These are phyloP conservation scores for Clausena lansium DNA, from an alignment of 345 rosid genomes.

Conservation along the genomic window DNA sequence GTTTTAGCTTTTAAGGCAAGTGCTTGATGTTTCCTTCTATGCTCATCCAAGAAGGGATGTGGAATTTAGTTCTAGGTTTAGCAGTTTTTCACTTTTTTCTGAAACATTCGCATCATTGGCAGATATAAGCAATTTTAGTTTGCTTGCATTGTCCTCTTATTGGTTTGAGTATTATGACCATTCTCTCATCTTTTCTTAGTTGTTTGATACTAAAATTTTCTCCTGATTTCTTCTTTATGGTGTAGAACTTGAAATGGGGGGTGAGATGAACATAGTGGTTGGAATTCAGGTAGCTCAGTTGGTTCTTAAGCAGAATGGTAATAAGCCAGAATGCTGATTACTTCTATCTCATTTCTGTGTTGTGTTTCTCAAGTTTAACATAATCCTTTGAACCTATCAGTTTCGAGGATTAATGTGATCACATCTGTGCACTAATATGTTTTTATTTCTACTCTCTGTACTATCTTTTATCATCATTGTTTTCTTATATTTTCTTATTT, in stretches of 20 bases:
- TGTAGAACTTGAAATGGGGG: slow-evolving; percentile 85
- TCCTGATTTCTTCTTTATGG: background rate
- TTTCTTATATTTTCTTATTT: background rate
- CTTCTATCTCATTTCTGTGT: background rate
- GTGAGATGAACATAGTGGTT: slow-evolving; percentile 81
- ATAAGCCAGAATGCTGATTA: slow-evolving; percentile 87
- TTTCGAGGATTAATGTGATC: background rate
- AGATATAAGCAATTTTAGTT: background rate
- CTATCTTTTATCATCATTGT: background rate
- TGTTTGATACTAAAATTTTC: background rate
- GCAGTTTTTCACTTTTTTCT: background rate
- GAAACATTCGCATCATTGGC: background rate
- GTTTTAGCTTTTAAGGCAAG: background rate
- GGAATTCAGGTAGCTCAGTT: slow-evolving; percentile 92
- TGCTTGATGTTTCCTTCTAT: background rate
- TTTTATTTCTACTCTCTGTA: background rate
- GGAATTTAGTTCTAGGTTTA: background rate
- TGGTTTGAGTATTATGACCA: background rate
- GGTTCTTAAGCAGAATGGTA: slow-evolving; percentile 77
- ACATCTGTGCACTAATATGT: background rate
- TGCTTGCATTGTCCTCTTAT: background rate
- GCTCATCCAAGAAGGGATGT: background rate
- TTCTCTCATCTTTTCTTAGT: background rate
- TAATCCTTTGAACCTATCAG: background rate
- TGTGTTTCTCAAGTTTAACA: background rate